A percentile compares a stretch with the other conserved stretches of the same genome.
These are phyloP conservation scores for Mortierella sp. DNA, from an alignment of 371 early-diverging fungal species.

Conservation along the genomic window DNA sequence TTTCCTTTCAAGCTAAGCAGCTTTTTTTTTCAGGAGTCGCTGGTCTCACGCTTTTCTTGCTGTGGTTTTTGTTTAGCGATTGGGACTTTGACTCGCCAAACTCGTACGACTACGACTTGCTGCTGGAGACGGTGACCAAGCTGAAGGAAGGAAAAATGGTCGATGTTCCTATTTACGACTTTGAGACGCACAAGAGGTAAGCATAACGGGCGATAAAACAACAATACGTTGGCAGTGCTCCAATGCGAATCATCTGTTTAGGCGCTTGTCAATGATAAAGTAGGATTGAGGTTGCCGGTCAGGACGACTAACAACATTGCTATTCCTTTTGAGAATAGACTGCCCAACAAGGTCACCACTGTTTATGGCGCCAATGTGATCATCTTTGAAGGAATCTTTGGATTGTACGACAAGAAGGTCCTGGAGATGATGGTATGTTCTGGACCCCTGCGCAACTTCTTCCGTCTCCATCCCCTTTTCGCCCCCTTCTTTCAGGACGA, in stretches of 20 bases:
- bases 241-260: neutral
- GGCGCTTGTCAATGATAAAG: neutral
- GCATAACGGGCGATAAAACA: neutral
- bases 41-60: neutral
- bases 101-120: conserved; percentile 70
- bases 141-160: conserved; percentile 80
- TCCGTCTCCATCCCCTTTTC: neutral
- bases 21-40: neutral
- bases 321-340: conserved; percentile 74
- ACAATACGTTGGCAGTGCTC: neutral
- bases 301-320: neutral
- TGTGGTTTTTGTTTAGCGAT: conserved; percentile 31
- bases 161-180: conserved; percentile 79
- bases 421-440: conserved; percentile 77
- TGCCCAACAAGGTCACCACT: conserved; percentile 73
- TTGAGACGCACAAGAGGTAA: conserved; percentile 70
- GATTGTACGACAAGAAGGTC: conserved; percentile 85
- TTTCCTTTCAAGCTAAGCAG: neutral
- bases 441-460: neutral
- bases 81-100: conserved; percentile 55
- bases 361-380: conserved; percentile 94
- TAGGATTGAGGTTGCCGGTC: neutral
- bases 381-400: conserved; percentile 95
- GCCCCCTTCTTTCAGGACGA: neutral
- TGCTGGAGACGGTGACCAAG: conserved; percentile 77